These are phyloP conservation scores for Chlamydomonas incerta DNA, from an alignment of 139 green algal species.

Conservation along the genomic window DNA sequence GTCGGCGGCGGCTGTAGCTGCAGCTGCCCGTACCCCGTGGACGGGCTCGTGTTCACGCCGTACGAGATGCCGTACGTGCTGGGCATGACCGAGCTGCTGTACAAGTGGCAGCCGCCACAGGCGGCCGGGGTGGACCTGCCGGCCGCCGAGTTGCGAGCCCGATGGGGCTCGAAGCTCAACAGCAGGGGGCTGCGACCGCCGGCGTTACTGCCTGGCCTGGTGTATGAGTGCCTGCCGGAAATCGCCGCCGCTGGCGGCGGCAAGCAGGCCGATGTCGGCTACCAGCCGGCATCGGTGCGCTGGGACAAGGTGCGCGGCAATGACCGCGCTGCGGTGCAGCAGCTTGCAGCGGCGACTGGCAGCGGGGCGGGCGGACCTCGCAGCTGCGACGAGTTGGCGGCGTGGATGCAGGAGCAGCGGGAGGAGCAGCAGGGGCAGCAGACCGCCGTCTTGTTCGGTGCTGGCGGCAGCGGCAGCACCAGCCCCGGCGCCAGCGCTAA, in stretches of 20 bases:
- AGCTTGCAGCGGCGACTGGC: not conserved
- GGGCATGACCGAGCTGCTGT: constrained; percentile 55
- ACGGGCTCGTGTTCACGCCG: constrained; percentile 57
- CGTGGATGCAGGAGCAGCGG: constrained; percentile 35
- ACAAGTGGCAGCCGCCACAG: constrained; percentile 43
- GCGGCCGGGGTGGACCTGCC: constrained; percentile 6
- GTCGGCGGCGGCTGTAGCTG: not conserved
- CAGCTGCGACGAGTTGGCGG: no score
- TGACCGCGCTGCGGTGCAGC: not conserved
- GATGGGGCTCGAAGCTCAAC: not conserved
- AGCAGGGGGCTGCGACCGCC: not conserved
- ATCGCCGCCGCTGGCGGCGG: not conserved
- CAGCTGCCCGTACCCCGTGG: constrained; percentile 47
- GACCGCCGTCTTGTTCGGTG: no score
- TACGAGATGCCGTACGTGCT: constrained; percentile 44
- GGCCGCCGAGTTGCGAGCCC: not conserved
- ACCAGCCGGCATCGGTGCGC: constrained; percentile 28
- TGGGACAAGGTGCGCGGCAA: constrained; percentile 53
- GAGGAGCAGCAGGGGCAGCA: constrained; percentile 10
- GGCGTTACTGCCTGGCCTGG: not conserved
- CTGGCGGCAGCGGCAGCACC: no score
- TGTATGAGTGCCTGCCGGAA: constrained; percentile 45
- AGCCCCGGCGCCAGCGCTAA: no score
- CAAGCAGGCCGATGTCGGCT: not conserved
- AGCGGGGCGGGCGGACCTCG: no score